A percentile compares a stretch with the other conserved stretches of the same genome.
phyloP scores from a whole-genome alignment of 2,329 filamentous ascomycete genomes.

The Clarireedia homoeocarpa region DNA sequence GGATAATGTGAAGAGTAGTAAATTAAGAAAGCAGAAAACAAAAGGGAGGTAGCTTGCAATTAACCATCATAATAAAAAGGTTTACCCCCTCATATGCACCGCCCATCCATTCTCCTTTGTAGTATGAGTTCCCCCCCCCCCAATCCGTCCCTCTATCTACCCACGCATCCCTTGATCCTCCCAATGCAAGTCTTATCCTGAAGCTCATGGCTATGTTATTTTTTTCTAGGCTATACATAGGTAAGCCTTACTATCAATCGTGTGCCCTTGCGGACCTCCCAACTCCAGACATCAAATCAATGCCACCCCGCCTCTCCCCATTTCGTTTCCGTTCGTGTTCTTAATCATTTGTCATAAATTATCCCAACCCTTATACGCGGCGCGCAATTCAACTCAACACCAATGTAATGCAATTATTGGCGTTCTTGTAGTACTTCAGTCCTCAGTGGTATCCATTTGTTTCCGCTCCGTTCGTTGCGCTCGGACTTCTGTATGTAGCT shows the following conservation, averaged over 20 bases:
- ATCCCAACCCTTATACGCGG: neutral
- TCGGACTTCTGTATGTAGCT: conserved; percentile 20
- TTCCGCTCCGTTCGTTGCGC: conserved; percentile 9
- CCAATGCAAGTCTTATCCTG: neutral
- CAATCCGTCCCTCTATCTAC: neutral
- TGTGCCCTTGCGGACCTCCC: neutral
- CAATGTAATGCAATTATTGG: conserved; percentile 7
- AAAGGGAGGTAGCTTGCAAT: neutral
- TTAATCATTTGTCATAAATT: conserved; percentile 6
- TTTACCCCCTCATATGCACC: neutral
- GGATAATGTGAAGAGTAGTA: too few relatives aligned
- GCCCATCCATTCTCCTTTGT: too few relatives aligned
- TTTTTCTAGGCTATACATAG: neutral
- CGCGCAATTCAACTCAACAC: neutral
- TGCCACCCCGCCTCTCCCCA: neutral
- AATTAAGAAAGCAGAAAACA: conserved; percentile 3
- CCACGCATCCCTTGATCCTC: neutral
- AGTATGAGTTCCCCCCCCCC: neutral
- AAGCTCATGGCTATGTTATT: neutral
- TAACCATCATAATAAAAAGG: neutral
- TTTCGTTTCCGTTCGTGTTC: neutral
- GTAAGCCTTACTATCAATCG: neutral
- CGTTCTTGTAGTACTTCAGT: conserved; percentile 1
- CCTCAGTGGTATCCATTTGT: conserved; percentile 26
- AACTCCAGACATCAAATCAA: neutral